Evolutionary conservation across 129 eudicot genomes (phyloP), one percentile per base, ranked within the genome.

Genomic region (Kitagawia praeruptora): DNA sequence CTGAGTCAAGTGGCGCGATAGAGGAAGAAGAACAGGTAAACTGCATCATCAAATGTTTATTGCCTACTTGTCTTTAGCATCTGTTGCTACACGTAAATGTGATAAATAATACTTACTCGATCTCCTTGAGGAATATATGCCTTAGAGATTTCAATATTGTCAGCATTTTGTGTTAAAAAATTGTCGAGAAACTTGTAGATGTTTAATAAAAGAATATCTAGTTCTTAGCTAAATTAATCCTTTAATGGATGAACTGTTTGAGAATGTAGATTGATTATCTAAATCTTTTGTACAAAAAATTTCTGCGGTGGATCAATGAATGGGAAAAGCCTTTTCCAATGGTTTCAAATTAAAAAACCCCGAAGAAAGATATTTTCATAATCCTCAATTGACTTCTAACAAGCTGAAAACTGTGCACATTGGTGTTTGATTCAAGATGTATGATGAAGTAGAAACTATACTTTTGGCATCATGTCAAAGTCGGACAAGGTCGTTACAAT

Each of bases 1-100:
- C 97, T 71, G 99, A 95, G 86, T 46, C 92, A 80, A 95, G 99
- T 84, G 99, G 99, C 40, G 95, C 97, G 46, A 95, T 95, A 54
- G 99, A 95, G 85, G 99, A 95, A 89, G 99, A 95, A 87, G 97
- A 95, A 75, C 99, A 95, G 91, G 99, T 95, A 80, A 70, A 11
- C 5, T 4, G 75, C 19, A 64, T 31, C 40, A 1, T 28, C 42
- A 67, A 67, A 67, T 34, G 10, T 67, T 28, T 28, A 31, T 67
- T 31, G 42, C 15, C 69, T 3, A 11, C 18, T 13, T 12, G 19
- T 28, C 19, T 67, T 31, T 67, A 31, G 73, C 41, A 67, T 67
- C 21, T 67, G 73, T 67, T 67, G 73, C 73, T 27, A 67, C 42
- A 31, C 4, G 1, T 14, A 25, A 19, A 3, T 67, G 42, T 67